phyloP scores from a whole-genome alignment of 1,139 yeast species.

The Hyphopichia fennica region DNA sequence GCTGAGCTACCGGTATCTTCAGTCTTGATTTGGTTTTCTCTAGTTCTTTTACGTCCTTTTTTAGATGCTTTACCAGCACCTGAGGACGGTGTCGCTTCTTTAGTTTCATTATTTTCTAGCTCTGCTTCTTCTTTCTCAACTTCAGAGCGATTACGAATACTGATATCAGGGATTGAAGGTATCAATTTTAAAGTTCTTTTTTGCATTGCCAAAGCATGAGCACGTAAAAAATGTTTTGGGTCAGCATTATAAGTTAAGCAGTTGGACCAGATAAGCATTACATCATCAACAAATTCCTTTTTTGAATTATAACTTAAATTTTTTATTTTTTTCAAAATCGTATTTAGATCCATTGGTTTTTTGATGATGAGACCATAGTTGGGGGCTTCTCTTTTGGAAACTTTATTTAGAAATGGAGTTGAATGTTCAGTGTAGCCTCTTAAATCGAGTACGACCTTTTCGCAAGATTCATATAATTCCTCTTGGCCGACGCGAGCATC shows the following conservation, averaged over 20 bases:
- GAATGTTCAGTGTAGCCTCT: constrained; percentile 95
- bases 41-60: constrained; percentile 44
- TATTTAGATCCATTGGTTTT: constrained; percentile 94
- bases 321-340: constrained; percentile 88
- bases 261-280: constrained; percentile 93
- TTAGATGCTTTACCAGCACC: constrained; percentile 37
- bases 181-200: constrained; percentile 74
- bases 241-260: constrained; percentile 93
- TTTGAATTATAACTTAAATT: constrained; percentile 78
- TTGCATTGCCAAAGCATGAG: constrained; percentile 95
- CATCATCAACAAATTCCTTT: constrained; percentile 86
- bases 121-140: constrained; percentile 72
- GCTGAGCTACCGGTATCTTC: constrained; percentile 20
- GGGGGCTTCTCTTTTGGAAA: constrained; percentile 96
- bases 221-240: constrained; percentile 87
- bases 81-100: constrained; percentile 31
- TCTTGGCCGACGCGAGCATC: constrained; percentile 96
- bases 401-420: constrained; percentile 91
- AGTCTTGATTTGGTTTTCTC: constrained; percentile 36
- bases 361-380: constrained; percentile 88
- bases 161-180: constrained; percentile 87
- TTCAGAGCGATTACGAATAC: constrained; percentile 76
- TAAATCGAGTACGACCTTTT: constrained; percentile 85
- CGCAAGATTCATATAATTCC: constrained; percentile 95
- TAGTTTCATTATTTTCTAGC: constrained; percentile 22